phyloP scores from a whole-genome alignment of 2,329 filamentous ascomycete species.

The Pseudogymnoascus sp. region DNA sequence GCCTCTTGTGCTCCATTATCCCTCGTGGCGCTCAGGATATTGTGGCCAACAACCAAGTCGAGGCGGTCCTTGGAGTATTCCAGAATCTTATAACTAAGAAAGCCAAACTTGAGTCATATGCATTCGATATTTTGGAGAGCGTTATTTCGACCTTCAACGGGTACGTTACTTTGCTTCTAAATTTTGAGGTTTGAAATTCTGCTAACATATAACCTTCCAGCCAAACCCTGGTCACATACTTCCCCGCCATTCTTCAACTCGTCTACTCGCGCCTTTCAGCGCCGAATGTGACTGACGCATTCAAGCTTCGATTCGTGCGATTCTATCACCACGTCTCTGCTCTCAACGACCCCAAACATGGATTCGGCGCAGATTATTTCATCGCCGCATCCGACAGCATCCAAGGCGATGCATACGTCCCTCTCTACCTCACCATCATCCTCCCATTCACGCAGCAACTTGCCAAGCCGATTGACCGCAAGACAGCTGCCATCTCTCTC shows the following conservation, averaged over 20 bases:
- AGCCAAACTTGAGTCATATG: constrained; percentile 64
- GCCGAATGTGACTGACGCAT: constrained; percentile 64
- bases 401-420: constrained; percentile 72
- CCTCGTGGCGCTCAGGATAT: constrained; percentile 69
- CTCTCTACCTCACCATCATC: constrained; percentile 80
- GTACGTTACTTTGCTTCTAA: constrained; percentile 44
- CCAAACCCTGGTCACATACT: constrained; percentile 50
- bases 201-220: constrained; percentile 37
- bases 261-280: constrained; percentile 64
- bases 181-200: not conserved
- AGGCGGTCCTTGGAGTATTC: constrained; percentile 90
- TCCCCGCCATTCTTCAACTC: constrained; percentile 64
- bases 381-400: constrained; percentile 76
- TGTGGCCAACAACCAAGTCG: constrained; percentile 70
- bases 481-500: constrained; percentile 86
- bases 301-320: constrained; percentile 80
- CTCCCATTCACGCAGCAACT: constrained; percentile 86
- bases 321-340: constrained; percentile 93
- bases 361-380: constrained; percentile 90
- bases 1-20: constrained; percentile 78
- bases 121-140: constrained; percentile 84
- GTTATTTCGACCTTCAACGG: constrained; percentile 66
- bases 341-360: constrained; percentile 54
- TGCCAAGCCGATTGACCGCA: constrained; percentile 80
- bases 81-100: constrained; percentile 71